Evolutionary conservation across 768 basidiomycete genomes (phyloP).

Genomic region (Leccinum sublutescens): DNA sequence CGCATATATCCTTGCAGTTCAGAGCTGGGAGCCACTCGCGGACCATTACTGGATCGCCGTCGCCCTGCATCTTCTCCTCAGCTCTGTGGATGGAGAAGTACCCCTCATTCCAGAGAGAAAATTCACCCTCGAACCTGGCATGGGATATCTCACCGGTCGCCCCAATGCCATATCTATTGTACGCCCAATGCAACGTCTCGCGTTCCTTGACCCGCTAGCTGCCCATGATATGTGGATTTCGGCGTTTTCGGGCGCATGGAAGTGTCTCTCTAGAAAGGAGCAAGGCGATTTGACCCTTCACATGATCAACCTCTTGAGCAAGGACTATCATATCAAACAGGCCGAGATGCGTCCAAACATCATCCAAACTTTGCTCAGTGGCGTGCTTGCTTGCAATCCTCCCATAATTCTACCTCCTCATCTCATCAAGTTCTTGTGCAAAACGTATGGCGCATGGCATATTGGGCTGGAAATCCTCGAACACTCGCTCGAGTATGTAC

Average conservation of each 20-base stretch:
- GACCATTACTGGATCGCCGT: constrained; percentile 95
- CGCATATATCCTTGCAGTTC: constrained; percentile 87
- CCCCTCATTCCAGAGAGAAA: constrained; percentile 43
- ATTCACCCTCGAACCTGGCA: constrained; percentile 32
- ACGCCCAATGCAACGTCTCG: constrained; percentile 76
- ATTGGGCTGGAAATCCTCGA: constrained; percentile 83
- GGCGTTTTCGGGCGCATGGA: constrained; percentile 84
- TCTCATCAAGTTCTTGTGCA: constrained; percentile 93
- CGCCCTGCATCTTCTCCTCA: constrained; percentile 84
- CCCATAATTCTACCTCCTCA: constrained; percentile 90
- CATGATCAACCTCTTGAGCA: constrained; percentile 86
- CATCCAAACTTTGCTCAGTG: constrained; percentile 85
- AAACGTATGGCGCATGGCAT: constrained; percentile 97
- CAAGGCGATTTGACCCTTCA: constrained; percentile 87
- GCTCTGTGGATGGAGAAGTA: constrained; percentile 53
- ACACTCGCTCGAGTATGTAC: constrained; percentile 70
- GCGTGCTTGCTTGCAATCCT: constrained; percentile 81
- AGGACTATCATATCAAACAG: constrained; percentile 91
- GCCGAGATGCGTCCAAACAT: constrained; percentile 88
- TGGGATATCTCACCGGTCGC: constrained; percentile 40
- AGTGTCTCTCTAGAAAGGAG: constrained; percentile 79
- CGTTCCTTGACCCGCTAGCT: constrained; percentile 73
- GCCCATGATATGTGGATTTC: constrained; percentile 87
- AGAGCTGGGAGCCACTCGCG: constrained; percentile 91
- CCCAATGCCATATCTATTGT: constrained; percentile 54